phyloP scores from a whole-genome alignment of 108 stramenopile genomes.

The Cylindrotheca closterium region DNA sequence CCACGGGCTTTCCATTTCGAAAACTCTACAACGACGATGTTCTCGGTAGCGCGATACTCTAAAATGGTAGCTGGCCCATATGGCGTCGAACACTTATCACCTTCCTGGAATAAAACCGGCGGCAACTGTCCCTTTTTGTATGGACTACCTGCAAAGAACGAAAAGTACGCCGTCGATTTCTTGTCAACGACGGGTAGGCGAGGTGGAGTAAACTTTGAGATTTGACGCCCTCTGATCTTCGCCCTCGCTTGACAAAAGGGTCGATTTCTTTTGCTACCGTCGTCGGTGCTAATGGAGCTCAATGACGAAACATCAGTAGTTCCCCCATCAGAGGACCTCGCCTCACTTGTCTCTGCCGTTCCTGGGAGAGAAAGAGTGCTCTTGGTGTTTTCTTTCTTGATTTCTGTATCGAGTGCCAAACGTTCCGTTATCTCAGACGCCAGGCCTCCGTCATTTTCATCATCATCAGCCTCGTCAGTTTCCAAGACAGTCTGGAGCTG shows the following conservation, averaged over 20 bases:
- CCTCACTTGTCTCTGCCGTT: neutral
- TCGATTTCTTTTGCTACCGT: conserved; percentile 14
- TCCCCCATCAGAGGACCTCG: neutral
- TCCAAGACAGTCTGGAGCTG: conserved; percentile 77
- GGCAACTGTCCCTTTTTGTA: conserved; percentile 3
- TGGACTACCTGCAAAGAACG: conserved; percentile 51
- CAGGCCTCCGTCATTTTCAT: conserved; percentile 2
- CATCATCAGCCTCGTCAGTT: conserved; percentile 44
- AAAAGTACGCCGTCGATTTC: conserved; percentile 62
- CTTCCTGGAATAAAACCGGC: conserved; percentile 35
- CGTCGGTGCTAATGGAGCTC: conserved; percentile 13
- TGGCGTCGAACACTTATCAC: conserved; percentile 77
- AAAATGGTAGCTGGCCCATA: conserved; percentile 74
- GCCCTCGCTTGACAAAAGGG: conserved; percentile 17
- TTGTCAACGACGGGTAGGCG: conserved; percentile 64
- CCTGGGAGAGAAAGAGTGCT: neutral
- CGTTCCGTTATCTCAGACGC: neutral
- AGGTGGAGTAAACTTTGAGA: conserved; percentile 73
- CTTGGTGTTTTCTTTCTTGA: neutral
- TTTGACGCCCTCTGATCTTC: conserved; percentile 55
- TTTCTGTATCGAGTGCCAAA: neutral
- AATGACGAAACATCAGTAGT: conserved; percentile 13
- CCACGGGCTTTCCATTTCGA: conserved; percentile 68
- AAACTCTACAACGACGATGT: conserved; percentile 76
- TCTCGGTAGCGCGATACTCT: conserved; percentile 56